Evolutionary conservation across 2,329 filamentous ascomycete genomes (phyloP).

Genomic region (Claviceps cyperi): DNA sequence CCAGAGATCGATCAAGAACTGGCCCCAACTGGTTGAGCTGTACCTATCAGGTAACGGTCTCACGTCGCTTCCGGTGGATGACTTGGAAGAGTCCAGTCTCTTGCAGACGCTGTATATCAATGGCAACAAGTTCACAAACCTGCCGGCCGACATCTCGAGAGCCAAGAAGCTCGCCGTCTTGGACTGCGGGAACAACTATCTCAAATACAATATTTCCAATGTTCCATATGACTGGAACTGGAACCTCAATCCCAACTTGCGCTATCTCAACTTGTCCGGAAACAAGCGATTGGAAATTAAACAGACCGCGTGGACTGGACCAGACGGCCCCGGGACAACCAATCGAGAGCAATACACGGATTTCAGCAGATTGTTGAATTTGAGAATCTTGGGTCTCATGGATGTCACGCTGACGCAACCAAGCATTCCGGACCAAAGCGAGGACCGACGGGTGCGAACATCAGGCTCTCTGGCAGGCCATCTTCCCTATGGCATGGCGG

Average conservation of each 20-base stretch:
- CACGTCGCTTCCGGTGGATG: conserved; percentile 80
- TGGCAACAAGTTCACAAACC: conserved; percentile 91
- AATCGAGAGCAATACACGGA: conserved; percentile 63
- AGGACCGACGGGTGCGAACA: conserved; percentile 90
- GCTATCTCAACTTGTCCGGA: conserved; percentile 89
- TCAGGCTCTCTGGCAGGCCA: conserved; percentile 86
- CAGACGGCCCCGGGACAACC: conserved; percentile 35
- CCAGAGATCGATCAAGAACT: conserved; percentile 71
- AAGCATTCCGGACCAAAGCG: conserved; percentile 85
- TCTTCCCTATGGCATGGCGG: conserved; percentile 93
- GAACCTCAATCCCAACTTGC: conserved; percentile 93
- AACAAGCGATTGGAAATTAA: conserved; percentile 94
- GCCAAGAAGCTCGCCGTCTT: conserved; percentile 83
- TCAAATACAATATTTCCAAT: conserved; percentile 98
- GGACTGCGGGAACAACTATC: conserved; percentile 84
- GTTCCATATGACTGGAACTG: conserved; percentile 99
- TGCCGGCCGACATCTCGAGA: conserved; percentile 89
- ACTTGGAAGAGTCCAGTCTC: conserved; percentile 77
- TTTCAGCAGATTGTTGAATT: conserved; percentile 70
- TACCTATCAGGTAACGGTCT: conserved; percentile 93
- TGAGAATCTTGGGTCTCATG: conserved; percentile 87
- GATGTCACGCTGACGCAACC: conserved; percentile 92
- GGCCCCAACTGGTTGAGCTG: conserved; percentile 80
- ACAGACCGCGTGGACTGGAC: conserved; percentile 30
- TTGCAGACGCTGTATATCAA: conserved; percentile 90